Conservation (phyloP, 805 yeast species). For the Cyberlindnera galapagoensis region DNA sequence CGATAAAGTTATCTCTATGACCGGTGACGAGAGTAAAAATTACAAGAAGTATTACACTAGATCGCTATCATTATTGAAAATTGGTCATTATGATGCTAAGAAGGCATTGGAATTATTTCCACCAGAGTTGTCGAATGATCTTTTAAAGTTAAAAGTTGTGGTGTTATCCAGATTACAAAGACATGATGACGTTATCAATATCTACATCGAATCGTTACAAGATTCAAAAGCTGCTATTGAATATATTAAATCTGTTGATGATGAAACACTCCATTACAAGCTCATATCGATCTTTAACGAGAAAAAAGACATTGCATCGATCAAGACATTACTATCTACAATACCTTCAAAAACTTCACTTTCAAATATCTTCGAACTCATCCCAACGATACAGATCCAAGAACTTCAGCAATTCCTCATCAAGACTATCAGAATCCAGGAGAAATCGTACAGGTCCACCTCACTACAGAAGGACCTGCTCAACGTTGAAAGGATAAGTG, state of each 20-base stretch:
- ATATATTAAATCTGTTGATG: constrained; percentile 34
- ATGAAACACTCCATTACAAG: constrained; percentile 27
- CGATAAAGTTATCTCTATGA: constrained; percentile 20
- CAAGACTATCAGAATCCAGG: constrained; percentile 13
- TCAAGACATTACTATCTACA: constrained; percentile 33
- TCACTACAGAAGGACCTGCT: constrained; percentile 5
- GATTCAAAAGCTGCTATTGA: constrained; percentile 53
- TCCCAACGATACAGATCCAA: constrained; percentile 12
- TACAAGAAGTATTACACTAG: constrained; percentile 29
- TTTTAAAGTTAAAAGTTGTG: constrained; percentile 42
- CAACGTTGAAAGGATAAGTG: constrained; percentile 9
- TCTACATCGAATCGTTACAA: constrained; percentile 49
- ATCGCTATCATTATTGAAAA: constrained; percentile 28
- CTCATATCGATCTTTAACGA: constrained; percentile 33
- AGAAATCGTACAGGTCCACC: constrained; percentile 4
- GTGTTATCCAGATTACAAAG: constrained; percentile 54
- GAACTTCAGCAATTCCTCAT: constrained; percentile 17
- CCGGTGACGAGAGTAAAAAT: constrained; percentile 6
- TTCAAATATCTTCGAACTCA: constrained; percentile 6
- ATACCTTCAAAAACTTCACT: constrained; percentile 29
- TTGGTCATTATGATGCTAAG: constrained; percentile 26
- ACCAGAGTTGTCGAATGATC: not conserved
- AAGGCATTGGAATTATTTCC: constrained; percentile 24
- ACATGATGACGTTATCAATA: constrained; percentile 56
- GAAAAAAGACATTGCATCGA: constrained; percentile 25